Evolutionary conservation across 164 flowering plant genomes (phyloP).

Genomic region (Stephania cephalantha): DNA sequence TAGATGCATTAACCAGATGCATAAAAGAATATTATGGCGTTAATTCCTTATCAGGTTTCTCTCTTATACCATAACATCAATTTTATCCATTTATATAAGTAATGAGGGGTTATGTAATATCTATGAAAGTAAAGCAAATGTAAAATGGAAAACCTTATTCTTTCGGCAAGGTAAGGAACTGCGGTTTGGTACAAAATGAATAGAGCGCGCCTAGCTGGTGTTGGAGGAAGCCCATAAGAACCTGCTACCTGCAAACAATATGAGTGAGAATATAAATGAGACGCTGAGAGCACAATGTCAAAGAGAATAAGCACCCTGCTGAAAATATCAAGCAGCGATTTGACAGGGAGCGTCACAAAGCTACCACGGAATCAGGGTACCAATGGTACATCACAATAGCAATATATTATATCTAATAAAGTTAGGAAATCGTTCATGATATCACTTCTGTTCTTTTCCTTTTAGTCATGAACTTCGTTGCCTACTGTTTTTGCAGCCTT

Average conservation of each 20-base stretch:
- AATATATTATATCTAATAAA: not conserved
- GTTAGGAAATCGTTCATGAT: not conserved
- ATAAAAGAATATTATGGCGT: no score
- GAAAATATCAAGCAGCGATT: conserved; percentile 1
- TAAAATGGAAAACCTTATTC: conserved; percentile 53
- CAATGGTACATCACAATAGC: no score
- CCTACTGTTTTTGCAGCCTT: not conserved
- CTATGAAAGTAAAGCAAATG: not conserved
- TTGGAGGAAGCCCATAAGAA: conserved; percentile 76
- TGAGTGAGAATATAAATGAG: not conserved
- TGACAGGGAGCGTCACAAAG: not conserved
- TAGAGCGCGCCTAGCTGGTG: conserved; percentile 90
- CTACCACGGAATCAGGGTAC: not conserved
- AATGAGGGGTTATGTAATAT: not conserved
- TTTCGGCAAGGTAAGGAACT: conserved; percentile 95
- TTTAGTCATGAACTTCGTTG: not conserved
- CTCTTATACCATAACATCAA: not conserved
- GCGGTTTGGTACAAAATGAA: conserved; percentile 85
- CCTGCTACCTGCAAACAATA: conserved; percentile 60
- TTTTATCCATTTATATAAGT: not conserved
- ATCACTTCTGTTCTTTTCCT: not conserved
- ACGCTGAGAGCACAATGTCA: not conserved
- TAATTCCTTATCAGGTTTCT: not conserved
- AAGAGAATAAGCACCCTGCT: not conserved
- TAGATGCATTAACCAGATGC: no score